Evolutionary conservation across 768 basidiomycete species (phyloP), one percentile per base, ranked within the genome.

Genomic region (Rhizopogon vinicolor): DNA sequence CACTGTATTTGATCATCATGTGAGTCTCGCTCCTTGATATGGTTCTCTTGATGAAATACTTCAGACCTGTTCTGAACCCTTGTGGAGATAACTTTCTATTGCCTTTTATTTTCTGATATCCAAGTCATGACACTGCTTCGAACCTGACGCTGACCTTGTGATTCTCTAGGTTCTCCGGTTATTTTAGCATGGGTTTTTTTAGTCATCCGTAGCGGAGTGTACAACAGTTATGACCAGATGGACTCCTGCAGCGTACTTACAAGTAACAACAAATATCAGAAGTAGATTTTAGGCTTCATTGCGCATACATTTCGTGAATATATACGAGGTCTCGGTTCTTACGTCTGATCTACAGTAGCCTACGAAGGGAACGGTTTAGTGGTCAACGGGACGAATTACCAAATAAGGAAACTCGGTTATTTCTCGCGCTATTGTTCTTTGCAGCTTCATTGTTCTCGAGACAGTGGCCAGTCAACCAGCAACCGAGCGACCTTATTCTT

Each of bases 401-500:
- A 49, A 51, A 53, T 35, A 29, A 50, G 56, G 56, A 40, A 44
- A 25, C 25, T 25, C 33, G 22, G 33, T 54, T 43, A 53, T 33
- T 44, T 44, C 60, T 37, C 29, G 60, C 33, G 51, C 51, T 66
- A 70, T 70, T 70, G 68, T 70, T 60, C 57, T 54, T 48, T 4
- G 28, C 12, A 29, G 12, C 8, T 10, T 12, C 41, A 65, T 68
- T 68, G 67, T 68, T 65, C 60, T 58, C 12, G 22, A 5, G 31
- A 52, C 3, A 51, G 49, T 44, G 31, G 52, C 55, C n/a, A 62
- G 31, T 33, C 31, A 1, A 51, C 44, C 57, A 44, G 59, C 66
- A 67, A 67, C 61, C 46, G 18, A 41, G 29, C 19, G 37, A 33
- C 58, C 57, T 71, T 69, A 62, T 69, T 68, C 56, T 65, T 53